Percentiles rank a stretch among this genome's conserved stretches.
These are phyloP conservation scores for Geotrichum siamense DNA, from an alignment of 1,139 yeast species.

Conservation along the genomic window DNA sequence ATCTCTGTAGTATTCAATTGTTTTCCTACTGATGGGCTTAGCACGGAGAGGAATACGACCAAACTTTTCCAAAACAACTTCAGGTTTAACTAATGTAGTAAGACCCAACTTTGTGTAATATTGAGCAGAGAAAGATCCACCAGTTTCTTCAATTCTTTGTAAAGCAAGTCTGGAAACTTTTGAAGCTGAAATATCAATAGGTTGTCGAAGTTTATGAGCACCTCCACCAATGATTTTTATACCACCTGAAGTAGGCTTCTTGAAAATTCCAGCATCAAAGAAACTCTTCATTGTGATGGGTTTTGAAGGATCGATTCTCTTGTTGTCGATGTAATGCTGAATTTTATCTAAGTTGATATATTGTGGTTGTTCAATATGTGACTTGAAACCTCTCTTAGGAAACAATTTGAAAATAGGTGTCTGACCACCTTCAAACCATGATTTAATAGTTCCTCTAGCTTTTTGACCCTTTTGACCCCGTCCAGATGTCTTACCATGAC, in stretches of 20 bases:
- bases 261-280: conserved; percentile 65
- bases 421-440: conserved; percentile 99
- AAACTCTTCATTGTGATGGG: conserved; percentile 66
- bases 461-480: conserved; percentile 99
- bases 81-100: conserved; percentile 71
- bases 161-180: conserved; percentile 74
- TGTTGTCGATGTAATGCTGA: conserved; percentile 38
- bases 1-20: conserved; percentile 69
- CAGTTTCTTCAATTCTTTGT: conserved; percentile 58
- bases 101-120: conserved; percentile 62
- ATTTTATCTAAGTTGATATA: conserved; percentile 54
- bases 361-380: conserved; percentile 30
- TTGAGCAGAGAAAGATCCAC: conserved; percentile 66
- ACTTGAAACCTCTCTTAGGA: conserved; percentile 82
- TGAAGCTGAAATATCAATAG: conserved; percentile 68
- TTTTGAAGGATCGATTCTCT: conserved; percentile 46
- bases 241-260: conserved; percentile 65
- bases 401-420: conserved; percentile 85
- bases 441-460: conserved; percentile 84
- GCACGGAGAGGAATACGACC: conserved; percentile 83
- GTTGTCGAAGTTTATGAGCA: conserved; percentile 44
- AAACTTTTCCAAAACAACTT: conserved; percentile 54
- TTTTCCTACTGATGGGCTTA: conserved; percentile 77
- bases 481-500: conserved; percentile 83
- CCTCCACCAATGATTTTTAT: conserved; percentile 75